A percentile compares a stretch with the other conserved stretches of the same genome.
Evolutionary conservation across 352 stramenopile genomes (phyloP).

Genomic region (Globisporangium apiculatum): DNA sequence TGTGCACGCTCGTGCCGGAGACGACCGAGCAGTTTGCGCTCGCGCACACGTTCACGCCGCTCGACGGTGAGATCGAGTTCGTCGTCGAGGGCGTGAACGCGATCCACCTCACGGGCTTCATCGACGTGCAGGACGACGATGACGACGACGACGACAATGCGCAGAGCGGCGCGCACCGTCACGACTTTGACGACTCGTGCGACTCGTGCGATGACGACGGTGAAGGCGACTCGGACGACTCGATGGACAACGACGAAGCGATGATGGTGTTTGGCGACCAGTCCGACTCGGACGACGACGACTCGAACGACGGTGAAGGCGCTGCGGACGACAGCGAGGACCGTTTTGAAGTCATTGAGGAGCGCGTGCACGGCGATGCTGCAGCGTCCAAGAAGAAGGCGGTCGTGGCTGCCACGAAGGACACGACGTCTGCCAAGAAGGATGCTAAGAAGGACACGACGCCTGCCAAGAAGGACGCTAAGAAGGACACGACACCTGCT

Average conservation of each 20-base stretch:
- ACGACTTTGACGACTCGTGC: slow-evolving; percentile 20
- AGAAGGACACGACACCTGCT: slow-evolving; percentile 17
- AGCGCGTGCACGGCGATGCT: slow-evolving; percentile 48
- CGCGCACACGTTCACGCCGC: slow-evolving; percentile 67
- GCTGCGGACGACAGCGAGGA: slow-evolving; percentile 27
- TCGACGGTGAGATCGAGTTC: slow-evolving; percentile 70
- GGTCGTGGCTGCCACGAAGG: slow-evolving; percentile 21
- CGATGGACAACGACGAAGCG: slow-evolving; percentile 40
- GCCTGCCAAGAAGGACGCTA: slow-evolving; percentile 19
- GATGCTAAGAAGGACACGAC: slow-evolving; percentile 22
- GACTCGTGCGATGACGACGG: slow-evolving; percentile 25
- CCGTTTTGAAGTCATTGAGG: slow-evolving; percentile 74
- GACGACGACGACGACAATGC: slow-evolving; percentile 56
- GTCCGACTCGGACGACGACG: slow-evolving; percentile 31
- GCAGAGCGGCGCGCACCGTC: slow-evolving; percentile 41
- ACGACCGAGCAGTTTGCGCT: slow-evolving; percentile 70
- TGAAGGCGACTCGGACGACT: slow-evolving; percentile 23
- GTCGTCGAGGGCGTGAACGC: slow-evolving; percentile 61
- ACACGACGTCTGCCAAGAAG: slow-evolving; percentile 23
- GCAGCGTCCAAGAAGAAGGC: slow-evolving; percentile 20
- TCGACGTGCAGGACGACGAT: slow-evolving; percentile 72
- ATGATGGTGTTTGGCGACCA: slow-evolving; percentile 60
- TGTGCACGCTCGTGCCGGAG: slow-evolving; percentile 63
- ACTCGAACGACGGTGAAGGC: slow-evolving; percentile 39
- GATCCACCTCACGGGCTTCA: slow-evolving; percentile 77